Base-by-base conservation (phyloP, 441 rosid genomes). In the Metrosideros polymorpha region DNA sequence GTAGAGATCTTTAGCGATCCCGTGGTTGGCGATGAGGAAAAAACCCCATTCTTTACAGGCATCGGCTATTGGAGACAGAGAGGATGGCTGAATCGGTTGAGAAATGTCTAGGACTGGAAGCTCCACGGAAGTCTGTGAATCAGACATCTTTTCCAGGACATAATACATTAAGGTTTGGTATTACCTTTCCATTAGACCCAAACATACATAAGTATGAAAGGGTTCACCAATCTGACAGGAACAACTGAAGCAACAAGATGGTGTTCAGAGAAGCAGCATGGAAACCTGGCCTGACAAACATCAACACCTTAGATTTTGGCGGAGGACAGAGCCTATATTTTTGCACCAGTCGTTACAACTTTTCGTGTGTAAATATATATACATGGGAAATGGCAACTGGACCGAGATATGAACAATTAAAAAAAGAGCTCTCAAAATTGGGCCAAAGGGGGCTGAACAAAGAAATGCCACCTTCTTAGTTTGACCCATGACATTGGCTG, bases 21-120 rank as follows among this genome's bases (percentile, higher is more conserved):
- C 96, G 66, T 94, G 96, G 87, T 94, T 94, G 57, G 93, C 91
- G 71, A 94, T 91, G 88, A 91, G 92, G 88, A 95, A 95, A 89
- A 94, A 94, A 42, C 95, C 95, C 94, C 92, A 94, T 84, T 92
- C 93, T 86, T 86, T 90, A 89, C 95, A 92, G 84, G 94, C 94
- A 79, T 89, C 86, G 82, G 93, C 89, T 57, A 95, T 93, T 59
- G 92, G 90, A 83, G 91, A 87, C 47, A 90, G 88, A 50, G 87
- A 89, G 55, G 91, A 84, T 27, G 89, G 87, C 22, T 90, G 88
- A 66, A 92, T 59, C 0, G 94, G 93, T 63, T 90, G 90, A 82
- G 93, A 92, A 51, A 94, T 89, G 90, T 95, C 97, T 84, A 95
- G 88, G 53, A 93, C 93, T 49, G 97, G 96, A 88, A 94, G 95